Conservation (phyloP, 1,284 basidiomycete species). For the Cystobasidium pallidum region DNA sequence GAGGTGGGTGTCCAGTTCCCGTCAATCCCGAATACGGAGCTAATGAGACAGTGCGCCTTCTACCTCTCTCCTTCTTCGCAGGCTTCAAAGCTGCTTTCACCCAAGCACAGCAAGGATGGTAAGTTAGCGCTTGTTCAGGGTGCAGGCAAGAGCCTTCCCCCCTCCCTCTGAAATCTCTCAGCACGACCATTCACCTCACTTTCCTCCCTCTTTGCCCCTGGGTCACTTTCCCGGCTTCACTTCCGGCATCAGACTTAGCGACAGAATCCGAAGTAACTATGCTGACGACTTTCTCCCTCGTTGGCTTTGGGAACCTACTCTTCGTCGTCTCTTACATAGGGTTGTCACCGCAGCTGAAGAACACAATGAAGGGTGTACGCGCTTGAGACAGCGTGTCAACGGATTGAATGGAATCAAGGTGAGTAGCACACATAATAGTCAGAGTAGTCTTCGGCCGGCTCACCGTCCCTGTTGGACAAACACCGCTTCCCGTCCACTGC, state of each 20-base stretch:
- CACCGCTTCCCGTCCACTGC: neutral
- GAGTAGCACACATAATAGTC: too few relatives aligned
- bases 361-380: constrained; percentile 36
- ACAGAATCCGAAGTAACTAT: too few relatives aligned
- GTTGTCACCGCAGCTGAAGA: constrained; percentile 37
- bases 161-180: neutral
- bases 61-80: neutral
- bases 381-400: constrained; percentile 27
- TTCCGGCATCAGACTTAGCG: neutral
- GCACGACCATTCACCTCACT: neutral
- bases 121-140: neutral
- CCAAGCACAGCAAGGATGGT: neutral
- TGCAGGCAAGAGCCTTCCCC: neutral
- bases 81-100: constrained; percentile 25
- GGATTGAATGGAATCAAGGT: constrained; percentile 3
- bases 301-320: neutral
- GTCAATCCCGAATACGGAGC: constrained; percentile 1
- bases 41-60: neutral
- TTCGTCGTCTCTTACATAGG: neutral
- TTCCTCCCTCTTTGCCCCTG: neutral
- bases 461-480: neutral
- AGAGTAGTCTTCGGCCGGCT: too few relatives aligned
- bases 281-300: neutral
- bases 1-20: constrained; percentile 19
- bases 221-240: neutral